Conservation (phyloP, 2,329 filamentous ascomycete species). For the Clonostachys byssicola region DNA sequence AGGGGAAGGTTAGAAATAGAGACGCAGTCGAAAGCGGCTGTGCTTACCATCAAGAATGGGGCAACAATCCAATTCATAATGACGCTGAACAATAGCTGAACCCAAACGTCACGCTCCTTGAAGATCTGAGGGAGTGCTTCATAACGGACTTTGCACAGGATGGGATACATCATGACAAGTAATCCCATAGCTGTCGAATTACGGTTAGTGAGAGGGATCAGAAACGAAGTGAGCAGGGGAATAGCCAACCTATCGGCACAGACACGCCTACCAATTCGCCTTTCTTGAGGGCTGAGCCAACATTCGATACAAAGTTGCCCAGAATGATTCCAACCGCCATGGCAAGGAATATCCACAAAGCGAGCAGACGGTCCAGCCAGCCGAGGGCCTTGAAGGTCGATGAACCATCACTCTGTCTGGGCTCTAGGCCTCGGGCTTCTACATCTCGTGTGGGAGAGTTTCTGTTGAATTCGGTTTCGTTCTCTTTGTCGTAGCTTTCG, state of each 20-base stretch:
- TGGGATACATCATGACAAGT: constrained; percentile 92
- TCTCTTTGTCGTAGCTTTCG: no score
- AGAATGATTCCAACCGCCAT: constrained; percentile 73
- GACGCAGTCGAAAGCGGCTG: not conserved
- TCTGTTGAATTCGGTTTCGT: no score
- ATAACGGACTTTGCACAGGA: constrained; percentile 80
- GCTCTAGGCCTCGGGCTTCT: no score
- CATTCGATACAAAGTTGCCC: constrained; percentile 67
- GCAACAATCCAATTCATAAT: constrained; percentile 80
- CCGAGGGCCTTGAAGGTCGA: constrained; percentile 51
- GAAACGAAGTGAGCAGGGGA: not conserved
- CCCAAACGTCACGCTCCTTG: constrained; percentile 60
- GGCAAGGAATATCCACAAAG: constrained; percentile 72
- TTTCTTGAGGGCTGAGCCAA: constrained; percentile 58
- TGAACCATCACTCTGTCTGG: constrained; percentile 7
- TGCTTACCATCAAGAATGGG: constrained; percentile 71
- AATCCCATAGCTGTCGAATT: constrained; percentile 63
- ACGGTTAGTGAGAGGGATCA: not conserved
- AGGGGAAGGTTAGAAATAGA: not conserved
- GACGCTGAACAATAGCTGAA: constrained; percentile 73
- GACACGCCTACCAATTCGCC: constrained; percentile 69
- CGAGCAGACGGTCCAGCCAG: constrained; percentile 59
- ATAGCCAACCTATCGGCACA: constrained; percentile 53
- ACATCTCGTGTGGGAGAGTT: no score
- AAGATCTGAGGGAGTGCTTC: constrained; percentile 70